Conservation (phyloP, 2,329 filamentous ascomycete genomes). For the Stagonosporopsis rhizophila region DNA sequence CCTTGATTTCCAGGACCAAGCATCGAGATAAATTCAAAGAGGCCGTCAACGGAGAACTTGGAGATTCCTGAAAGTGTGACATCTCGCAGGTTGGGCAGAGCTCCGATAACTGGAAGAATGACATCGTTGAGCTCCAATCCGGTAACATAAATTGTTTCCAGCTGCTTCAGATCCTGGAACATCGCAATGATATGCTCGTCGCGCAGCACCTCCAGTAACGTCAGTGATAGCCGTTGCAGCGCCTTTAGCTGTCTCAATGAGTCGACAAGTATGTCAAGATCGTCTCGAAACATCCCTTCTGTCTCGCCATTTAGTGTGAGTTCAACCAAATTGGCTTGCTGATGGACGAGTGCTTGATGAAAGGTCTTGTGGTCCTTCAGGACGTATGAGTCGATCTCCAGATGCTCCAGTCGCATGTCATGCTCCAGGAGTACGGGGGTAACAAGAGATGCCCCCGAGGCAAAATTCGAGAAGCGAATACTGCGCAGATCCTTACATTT, state of each 20-base stretch:
- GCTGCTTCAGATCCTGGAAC: conserved; percentile 52
- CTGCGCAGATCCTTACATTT: conserved; percentile 60
- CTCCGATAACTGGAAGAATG: conserved; percentile 54
- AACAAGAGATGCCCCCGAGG: conserved; percentile 61
- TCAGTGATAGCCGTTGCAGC: conserved; percentile 61
- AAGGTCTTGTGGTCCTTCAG: conserved; percentile 60
- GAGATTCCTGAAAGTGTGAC: conserved; percentile 64
- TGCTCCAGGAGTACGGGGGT: conserved; percentile 57
- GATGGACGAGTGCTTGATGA: conserved; percentile 60
- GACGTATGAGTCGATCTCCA: conserved; percentile 60
- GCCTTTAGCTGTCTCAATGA: conserved; percentile 60
- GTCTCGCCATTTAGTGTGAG: conserved; percentile 57
- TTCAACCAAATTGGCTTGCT: conserved; percentile 58
- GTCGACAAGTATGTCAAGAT: conserved; percentile 58
- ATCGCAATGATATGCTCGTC: conserved; percentile 60
- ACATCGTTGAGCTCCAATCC: conserved; percentile 62
- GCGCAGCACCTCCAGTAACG: conserved; percentile 60
- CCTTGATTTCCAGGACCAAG: conserved; percentile 53
- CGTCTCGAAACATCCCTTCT: conserved; percentile 56
- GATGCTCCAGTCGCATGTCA: conserved; percentile 55
- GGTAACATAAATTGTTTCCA: conserved; percentile 65
- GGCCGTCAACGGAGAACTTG: conserved; percentile 60
- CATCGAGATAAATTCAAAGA: conserved; percentile 55
- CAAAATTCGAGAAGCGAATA: conserved; percentile 60
- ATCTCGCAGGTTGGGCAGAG: conserved; percentile 57